A percentile compares a stretch with the other conserved stretches of the same genome.
Evolutionary conservation across 257 asterid genomes (phyloP).

Genomic region (Paulownia fortunei): DNA sequence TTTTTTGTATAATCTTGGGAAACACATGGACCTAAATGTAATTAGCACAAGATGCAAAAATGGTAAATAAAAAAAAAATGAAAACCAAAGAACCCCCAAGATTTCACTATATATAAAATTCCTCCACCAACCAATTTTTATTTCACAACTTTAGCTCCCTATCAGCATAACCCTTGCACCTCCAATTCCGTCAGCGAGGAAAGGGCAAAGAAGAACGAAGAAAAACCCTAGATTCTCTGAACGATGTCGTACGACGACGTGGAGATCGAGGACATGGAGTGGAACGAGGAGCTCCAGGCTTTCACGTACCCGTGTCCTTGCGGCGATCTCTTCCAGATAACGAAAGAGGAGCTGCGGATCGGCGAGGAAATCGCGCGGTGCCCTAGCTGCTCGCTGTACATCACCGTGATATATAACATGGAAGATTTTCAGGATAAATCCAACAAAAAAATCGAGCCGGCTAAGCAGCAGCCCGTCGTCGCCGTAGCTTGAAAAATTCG

Average conservation of each 20-base stretch:
- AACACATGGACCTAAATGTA: not conserved
- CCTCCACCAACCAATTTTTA: not conserved
- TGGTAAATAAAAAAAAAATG: not conserved
- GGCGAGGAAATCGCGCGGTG: slow-evolving; percentile 96
- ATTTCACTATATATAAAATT: not conserved
- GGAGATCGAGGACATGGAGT: slow-evolving; percentile 98
- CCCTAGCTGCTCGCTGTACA: slow-evolving; percentile 93
- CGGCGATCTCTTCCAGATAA: slow-evolving; percentile 90
- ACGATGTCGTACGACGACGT: slow-evolving; percentile 97
- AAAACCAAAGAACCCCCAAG: not conserved
- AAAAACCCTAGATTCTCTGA: slow-evolving; percentile 31
- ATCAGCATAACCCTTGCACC: not conserved
- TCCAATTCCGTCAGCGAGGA: not conserved
- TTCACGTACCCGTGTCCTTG: slow-evolving; percentile 96
- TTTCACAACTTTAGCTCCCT: not conserved
- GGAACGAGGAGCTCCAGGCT: slow-evolving; percentile 81
- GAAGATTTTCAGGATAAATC: slow-evolving; percentile 74
- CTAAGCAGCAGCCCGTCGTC: slow-evolving; percentile 64
- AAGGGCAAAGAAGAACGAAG: not conserved
- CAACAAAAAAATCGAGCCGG: slow-evolving; percentile 51
- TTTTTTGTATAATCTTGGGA: not conserved
- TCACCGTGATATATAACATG: slow-evolving; percentile 80
- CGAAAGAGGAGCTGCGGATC: slow-evolving; percentile 73
- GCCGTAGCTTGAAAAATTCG: slow-evolving; percentile 66
- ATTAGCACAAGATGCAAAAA: not conserved